Base-by-base conservation (phyloP, 805 yeast species). In the Saccharomycopsis capsularis region DNA sequence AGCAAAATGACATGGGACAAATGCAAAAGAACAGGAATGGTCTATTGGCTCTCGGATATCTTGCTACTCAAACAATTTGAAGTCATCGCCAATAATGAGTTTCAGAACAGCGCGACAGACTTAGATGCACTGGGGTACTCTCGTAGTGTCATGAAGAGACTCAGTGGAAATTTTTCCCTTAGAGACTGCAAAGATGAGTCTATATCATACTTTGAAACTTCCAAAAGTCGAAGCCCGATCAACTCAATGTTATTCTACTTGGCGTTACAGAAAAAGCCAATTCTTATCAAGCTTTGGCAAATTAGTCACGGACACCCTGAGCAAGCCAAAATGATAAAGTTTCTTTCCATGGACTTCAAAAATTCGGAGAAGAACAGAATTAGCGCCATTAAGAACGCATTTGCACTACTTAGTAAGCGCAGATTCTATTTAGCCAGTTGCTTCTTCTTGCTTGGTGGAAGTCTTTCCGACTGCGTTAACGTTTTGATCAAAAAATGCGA, bases 381-480 rank as follows among this genome's bases (percentile, higher is more conserved):
- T 0, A 96, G 97, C 1, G 97, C 98, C 0, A 64, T 80, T 58
- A 93, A 93, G 59, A 91, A 91, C 66, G 98, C 98, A 0, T 91
- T 79, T 69, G 98, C 87, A 0, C 67, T 91, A 39, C 63, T 93
- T 55, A 86, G 97, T 53, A 88, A 88, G 59, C 99, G 90, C 63
- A 69, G 98, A 38, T 85, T 75, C 59, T 67, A 75, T 61, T 95
- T 89, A 63, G 95, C 97, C 0, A 96, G 97, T 0, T 80, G 82
- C 21, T 90, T 93, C 62, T 91, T 91, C 64, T 64, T 91, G 32
- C 69, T 91, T 11, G 96, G 85, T 0, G 89, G 74, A 44, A 70
- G 89, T 0, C 65, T 87, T 13, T 75, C 75, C 47, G 98, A 93
- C 66, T 80, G 89, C 51, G 84, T 84, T 25, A 80, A 75, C 60